These are phyloP conservation scores for Carex parvula DNA, from an alignment of 176 grass and related monocot species.

Conservation along the genomic window DNA sequence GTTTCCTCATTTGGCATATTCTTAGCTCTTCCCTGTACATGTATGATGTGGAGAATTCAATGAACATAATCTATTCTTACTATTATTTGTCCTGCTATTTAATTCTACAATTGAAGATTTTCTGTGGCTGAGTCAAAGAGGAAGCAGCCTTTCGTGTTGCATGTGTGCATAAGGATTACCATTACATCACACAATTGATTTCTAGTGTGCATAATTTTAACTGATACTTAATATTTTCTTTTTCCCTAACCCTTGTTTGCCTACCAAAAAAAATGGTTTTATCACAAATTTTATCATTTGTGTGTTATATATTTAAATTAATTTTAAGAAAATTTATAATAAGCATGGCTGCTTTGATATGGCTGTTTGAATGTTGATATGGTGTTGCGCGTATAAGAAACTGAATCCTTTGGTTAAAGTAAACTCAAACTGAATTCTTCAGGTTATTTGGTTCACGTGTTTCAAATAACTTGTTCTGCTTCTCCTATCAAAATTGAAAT, in stretches of 20 bases:
- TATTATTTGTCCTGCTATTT: conserved; percentile 2
- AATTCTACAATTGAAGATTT: conserved; percentile 21
- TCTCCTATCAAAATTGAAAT: neutral
- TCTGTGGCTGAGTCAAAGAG: neutral
- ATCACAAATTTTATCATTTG: neutral
- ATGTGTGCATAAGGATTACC: neutral
- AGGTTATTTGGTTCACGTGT: neutral
- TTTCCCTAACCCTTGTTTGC: neutral
- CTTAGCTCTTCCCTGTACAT: neutral
- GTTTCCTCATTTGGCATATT: conserved; percentile 13
- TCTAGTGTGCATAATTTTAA: neutral
- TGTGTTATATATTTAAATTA: neutral
- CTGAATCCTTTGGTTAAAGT: neutral
- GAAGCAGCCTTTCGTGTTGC: neutral
- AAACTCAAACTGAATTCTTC: neutral
- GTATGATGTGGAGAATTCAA: conserved; percentile 14
- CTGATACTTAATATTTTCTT: neutral
- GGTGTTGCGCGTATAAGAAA: neutral
- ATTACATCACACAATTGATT: neutral
- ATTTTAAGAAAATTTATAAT: neutral
- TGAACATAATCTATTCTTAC: conserved; percentile 3
- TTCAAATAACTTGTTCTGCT: neutral
- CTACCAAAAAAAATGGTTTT: neutral
- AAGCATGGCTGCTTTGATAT: neutral
- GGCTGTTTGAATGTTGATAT: neutral